Conservation (phyloP, 345 rosid genomes). For the Camelina hispida region DNA sequence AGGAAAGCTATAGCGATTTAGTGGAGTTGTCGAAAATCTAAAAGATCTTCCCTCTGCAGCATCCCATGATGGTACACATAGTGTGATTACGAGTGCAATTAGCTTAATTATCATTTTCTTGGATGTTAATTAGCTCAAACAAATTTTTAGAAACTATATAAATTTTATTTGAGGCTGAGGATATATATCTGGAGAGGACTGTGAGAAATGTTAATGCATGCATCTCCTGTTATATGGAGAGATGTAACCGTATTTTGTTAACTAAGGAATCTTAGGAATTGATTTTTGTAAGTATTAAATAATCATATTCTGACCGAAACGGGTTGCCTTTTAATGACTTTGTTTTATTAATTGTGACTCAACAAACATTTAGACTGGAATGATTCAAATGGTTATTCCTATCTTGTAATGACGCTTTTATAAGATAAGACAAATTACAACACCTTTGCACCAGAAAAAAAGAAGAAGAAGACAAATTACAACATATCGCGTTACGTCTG, state of each 20-base stretch:
- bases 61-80: slow-evolving; percentile 14
- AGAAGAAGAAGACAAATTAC: too few species aligned
- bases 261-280: neutral
- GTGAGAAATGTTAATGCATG: neutral
- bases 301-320: neutral
- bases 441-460: too few species aligned
- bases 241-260: neutral
- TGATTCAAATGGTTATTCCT: too few species aligned
- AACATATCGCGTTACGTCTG: too few species aligned
- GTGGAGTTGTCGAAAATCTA: slow-evolving; percentile 3
- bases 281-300: neutral
- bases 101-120: slow-evolving; percentile 20
- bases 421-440: too few species aligned
- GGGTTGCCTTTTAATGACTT: slow-evolving; percentile 6
- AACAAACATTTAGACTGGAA: too few species aligned
- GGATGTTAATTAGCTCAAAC: neutral
- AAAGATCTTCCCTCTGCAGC: slow-evolving; percentile 28
- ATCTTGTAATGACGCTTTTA: too few species aligned
- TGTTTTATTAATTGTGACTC: neutral
- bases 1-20: slow-evolving; percentile 41
- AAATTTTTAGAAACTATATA: neutral
- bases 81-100: slow-evolving; percentile 20
- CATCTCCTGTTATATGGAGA: neutral
- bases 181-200: neutral
- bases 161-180: neutral